A percentile compares a stretch with the other conserved stretches of the same genome.
Evolutionary conservation across 2,329 filamentous ascomycete genomes (phyloP).

Genomic region (Penicillium sp.): DNA sequence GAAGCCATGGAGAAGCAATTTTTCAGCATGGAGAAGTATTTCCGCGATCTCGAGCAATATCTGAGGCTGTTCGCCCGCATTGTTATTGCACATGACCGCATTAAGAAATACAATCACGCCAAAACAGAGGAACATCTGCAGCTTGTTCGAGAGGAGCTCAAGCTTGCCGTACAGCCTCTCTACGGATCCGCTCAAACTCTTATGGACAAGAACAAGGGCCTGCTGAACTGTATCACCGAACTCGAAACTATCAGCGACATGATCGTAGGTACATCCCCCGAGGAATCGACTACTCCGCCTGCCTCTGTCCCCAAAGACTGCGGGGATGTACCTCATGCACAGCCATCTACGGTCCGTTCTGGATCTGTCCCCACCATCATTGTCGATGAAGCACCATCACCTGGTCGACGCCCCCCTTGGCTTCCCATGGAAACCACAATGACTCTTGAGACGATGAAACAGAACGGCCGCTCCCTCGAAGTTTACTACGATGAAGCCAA

Average conservation of each 20-base stretch:
- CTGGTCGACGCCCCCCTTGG: background rate
- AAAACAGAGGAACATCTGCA: background rate
- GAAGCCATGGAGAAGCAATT: constrained; percentile 17
- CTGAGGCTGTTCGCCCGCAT: constrained; percentile 5
- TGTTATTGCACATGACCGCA: constrained; percentile 1
- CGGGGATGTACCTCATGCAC: background rate
- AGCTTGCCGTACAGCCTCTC: background rate
- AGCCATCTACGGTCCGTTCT: background rate
- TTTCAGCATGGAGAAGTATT: background rate
- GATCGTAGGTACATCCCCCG: background rate
- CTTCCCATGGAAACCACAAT: background rate
- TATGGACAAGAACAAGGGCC: background rate
- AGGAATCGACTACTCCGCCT: background rate
- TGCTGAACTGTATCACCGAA: constrained; percentile 6
- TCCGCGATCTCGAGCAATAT: background rate
- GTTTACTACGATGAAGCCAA: constrained; percentile 27
- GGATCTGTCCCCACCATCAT: background rate
- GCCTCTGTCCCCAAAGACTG: background rate
- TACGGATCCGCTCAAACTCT: background rate
- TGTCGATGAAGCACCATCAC: background rate
- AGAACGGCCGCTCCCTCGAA: constrained; percentile 19
- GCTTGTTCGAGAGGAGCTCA: background rate
- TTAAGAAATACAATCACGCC: background rate
- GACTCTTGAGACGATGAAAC: constrained; percentile 10
- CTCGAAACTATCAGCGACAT: constrained; percentile 3